A percentile compares a stretch with the other conserved stretches of the same genome.
These are phyloP conservation scores for Chrysochromulina tobinii DNA, from an alignment of 78 protist species.

Conservation along the genomic window DNA sequence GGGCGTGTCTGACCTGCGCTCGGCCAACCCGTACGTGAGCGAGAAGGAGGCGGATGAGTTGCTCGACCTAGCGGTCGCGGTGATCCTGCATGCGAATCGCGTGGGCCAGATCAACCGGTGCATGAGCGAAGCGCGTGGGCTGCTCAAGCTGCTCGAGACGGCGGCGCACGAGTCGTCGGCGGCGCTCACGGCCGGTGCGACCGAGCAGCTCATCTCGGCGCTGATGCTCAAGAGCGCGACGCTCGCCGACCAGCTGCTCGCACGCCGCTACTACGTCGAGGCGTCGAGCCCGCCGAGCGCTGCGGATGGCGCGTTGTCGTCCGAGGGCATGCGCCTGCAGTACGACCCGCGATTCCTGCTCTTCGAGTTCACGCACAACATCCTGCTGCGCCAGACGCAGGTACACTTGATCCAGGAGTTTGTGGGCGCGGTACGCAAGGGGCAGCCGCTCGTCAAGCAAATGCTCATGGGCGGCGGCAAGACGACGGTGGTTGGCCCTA, in stretches of 20 bases:
- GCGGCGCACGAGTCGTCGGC: not conserved
- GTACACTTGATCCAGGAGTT: constrained; percentile 30
- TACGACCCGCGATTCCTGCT: constrained; percentile 64
- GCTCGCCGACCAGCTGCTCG: constrained; percentile 15
- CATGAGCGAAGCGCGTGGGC: not conserved
- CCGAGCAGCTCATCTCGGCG: not conserved
- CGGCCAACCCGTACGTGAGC: not conserved
- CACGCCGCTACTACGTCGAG: constrained; percentile 1
- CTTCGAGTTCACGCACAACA: constrained; percentile 66
- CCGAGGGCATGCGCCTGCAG: not conserved
- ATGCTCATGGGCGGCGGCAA: constrained; percentile 79
- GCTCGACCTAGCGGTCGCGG: constrained; percentile 10
- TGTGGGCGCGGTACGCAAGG: not conserved
- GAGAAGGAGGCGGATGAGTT: not conserved
- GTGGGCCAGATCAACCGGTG: constrained; percentile 40
- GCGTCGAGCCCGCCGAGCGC: not conserved
- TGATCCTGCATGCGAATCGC: not conserved
- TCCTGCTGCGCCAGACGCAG: constrained; percentile 55
- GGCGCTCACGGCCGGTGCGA: too few species aligned
- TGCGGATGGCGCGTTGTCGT: not conserved
- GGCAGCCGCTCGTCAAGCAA: constrained; percentile 53
- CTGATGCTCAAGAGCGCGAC: not conserved
- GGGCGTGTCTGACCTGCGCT: not conserved
- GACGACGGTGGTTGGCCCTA: constrained; percentile 68
- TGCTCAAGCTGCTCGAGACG: not conserved